Evolutionary conservation across 2,329 filamentous ascomycete genomes (phyloP), one percentile per base, ranked within the genome.

Genomic region (Fusarium denticulatum): DNA sequence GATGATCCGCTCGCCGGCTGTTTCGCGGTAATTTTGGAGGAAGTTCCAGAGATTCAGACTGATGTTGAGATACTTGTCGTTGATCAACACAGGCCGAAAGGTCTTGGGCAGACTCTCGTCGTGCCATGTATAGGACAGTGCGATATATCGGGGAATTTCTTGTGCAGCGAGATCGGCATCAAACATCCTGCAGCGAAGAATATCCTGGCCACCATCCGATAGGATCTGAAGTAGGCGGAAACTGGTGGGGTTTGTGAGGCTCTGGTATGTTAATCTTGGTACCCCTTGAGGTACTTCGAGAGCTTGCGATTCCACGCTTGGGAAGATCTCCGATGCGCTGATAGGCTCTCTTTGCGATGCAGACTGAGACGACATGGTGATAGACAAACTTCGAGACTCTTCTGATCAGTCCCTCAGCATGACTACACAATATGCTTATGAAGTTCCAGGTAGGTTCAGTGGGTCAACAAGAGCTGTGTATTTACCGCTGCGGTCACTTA

Each of bases 381-480:
- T n/a, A 14, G 14, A n/a, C 5, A 14, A 18, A 2, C 2, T 53
- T 2, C 8, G 2, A 4, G 2, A 22, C 4, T 13, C 7, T 14
- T 53, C 4, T 13, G 4, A 28, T 28, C 16, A 13, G 50, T 9
- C 9, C 18, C 37, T 13, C 14, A 14, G 8, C 9, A 15, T 15
- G 4, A 6, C 8, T 15, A 7, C 12, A 15, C 14, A 8, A 13
- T 26, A 12, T 36, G n/a, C 6, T 14, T 24, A 1, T 20, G 6
- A 14, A 14, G n/a, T 22, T 15, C 5, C 6, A 15, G n/a, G 18
- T 14, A 4, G 6, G 7, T 6, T 12, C 9, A 12, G 32, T 53
- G 3, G 10, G 14, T 15, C 9, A 26, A 26, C 14, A 1, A 16
- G 18, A 22, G 14, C 2, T 39, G 0, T 2, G 16, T 28, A 0